Base-by-base conservation (phyloP, 768 basidiomycete genomes). In the Rhizopogon sp. region DNA sequence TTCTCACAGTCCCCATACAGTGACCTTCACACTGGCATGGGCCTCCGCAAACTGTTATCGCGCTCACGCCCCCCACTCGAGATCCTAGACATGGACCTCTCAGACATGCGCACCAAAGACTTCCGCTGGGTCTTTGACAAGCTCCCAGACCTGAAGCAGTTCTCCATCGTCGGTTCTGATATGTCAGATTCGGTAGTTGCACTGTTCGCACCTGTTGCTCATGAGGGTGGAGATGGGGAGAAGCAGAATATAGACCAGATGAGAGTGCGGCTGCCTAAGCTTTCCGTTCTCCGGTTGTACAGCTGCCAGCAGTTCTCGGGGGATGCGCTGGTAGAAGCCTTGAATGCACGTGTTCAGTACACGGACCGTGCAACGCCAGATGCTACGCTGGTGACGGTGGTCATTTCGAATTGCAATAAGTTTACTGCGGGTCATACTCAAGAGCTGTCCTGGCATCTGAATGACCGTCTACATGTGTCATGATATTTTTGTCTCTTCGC, bases 21-120 rank as follows among this genome's bases (percentile, higher is more conserved):
- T 52, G 89, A 90, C 66, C 84, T 79, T 46, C 85, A 85, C 20
- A 90, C 86, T 2, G 89, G 89, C 20, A 87, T 90, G 87, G 89
- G 89, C 10, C 70, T 91, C 20, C 83, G 89, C 29, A 76, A 72
- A 43, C 78, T 91, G 53, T 76, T 90, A 33, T 63, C 70, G 8
- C 80, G 85, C 9, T 84, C 78, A 54, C 72, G 72, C 47, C 89
- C 89, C 2, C 85, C 85, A 13, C 70, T 91, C 40, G 75, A 76
- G 46, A 67, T 82, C 33, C 78, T 90, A 22, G 79, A 85, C 64
- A 90, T 91, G 88, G 84, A 90, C 62, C 87, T 84, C 60, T 84
- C 85, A 52, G 89, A 90, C 70, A 84, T 89, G 82, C 84, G 88
- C 43, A 90, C 88, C 33, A 90, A 89, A 70, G 89, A 91, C 64